These are phyloP conservation scores for Mallotus nudiflorus DNA, from an alignment of 345 rosid species.

Conservation along the genomic window DNA sequence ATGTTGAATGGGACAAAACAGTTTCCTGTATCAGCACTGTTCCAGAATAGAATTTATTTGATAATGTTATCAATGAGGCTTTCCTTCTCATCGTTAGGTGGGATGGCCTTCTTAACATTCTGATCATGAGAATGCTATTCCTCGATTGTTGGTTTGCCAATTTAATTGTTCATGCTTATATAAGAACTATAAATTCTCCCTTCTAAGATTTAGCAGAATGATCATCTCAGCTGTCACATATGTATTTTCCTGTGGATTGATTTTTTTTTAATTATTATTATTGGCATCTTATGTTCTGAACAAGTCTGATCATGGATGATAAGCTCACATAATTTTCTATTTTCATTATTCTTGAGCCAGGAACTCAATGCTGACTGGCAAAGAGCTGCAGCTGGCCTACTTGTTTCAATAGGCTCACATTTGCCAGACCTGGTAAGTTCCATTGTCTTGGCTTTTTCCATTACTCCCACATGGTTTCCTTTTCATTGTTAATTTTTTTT, in stretches of 20 bases:
- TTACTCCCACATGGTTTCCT: not conserved
- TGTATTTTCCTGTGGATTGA: slow-evolving; percentile 8
- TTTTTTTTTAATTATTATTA: slow-evolving; percentile 1
- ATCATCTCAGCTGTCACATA: not conserved
- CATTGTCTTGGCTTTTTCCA: not conserved
- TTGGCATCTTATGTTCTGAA: not conserved
- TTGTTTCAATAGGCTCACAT: slow-evolving; percentile 87
- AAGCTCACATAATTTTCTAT: not conserved
- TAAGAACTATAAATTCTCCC: not conserved
- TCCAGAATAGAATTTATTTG: not conserved
- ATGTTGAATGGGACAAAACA: not conserved
- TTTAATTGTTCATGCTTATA: not conserved
- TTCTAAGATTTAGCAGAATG: not conserved
- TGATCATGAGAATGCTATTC: not conserved
- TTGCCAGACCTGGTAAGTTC: slow-evolving; percentile 92
- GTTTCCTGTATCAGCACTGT: not conserved
- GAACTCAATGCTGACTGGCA: slow-evolving; percentile 93
- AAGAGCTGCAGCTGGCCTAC: slow-evolving; percentile 80
- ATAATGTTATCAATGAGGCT: not conserved
- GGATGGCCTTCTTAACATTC: not conserved
- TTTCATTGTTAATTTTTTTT: not conserved
- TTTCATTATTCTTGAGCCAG: slow-evolving; percentile 38
- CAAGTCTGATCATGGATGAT: slow-evolving; percentile 4
- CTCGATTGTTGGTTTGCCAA: not conserved
- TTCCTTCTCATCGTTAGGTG: not conserved